Evolutionary conservation across 306 rosid species (phyloP).

Genomic region (Vigna mungo): DNA sequence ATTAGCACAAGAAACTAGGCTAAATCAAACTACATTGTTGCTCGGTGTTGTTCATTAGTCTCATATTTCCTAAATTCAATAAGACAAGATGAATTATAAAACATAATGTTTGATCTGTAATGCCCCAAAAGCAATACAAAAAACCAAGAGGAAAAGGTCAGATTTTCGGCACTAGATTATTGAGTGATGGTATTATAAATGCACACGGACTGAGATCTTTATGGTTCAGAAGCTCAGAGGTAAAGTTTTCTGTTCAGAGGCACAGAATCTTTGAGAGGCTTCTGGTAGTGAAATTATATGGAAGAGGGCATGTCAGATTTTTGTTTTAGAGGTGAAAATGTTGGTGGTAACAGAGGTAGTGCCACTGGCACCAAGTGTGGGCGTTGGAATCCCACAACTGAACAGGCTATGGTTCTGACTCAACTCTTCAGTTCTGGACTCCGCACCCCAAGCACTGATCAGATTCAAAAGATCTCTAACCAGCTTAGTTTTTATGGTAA

Average conservation of each 20-base stretch:
- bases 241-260: constrained; percentile 45
- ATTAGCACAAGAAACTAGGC: constrained; percentile 67
- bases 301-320: constrained; percentile 76
- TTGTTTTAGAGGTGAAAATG: constrained; percentile 58
- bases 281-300: constrained; percentile 55
- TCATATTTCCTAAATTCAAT: constrained; percentile 68
- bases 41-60: constrained; percentile 46
- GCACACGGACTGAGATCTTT: constrained; percentile 63
- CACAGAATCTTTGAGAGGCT: constrained; percentile 37
- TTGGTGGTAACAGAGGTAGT: constrained; percentile 38
- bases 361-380: constrained; percentile 78
- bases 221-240: constrained; percentile 56
- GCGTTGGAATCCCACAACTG: constrained; percentile 93
- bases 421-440: constrained; percentile 88
- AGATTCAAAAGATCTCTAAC: constrained; percentile 87
- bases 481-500: constrained; percentile 92
- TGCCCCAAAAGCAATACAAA: constrained; percentile 35
- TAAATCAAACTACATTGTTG: constrained; percentile 52
- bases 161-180: constrained; percentile 14
- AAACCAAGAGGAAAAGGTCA: constrained; percentile 32
- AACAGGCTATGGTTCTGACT: constrained; percentile 85
- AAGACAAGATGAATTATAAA: constrained; percentile 44
- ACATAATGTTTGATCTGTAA: constrained; percentile 16
- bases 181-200: constrained; percentile 60
- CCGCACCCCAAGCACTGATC: constrained; percentile 90